Conservation (phyloP, 345 rosid genomes). For the Theobroma cacao region DNA sequence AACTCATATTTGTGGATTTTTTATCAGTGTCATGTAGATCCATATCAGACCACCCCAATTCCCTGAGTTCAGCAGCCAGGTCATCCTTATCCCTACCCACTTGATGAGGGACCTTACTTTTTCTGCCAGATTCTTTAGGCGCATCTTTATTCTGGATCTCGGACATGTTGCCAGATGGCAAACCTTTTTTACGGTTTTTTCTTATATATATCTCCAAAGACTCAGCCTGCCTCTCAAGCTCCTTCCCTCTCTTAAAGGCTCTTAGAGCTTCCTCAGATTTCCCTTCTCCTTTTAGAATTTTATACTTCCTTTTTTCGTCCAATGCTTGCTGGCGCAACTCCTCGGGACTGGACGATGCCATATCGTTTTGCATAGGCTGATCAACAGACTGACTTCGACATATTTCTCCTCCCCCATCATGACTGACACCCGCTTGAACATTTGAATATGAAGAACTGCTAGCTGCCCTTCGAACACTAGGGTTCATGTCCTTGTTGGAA, state of each 20-base stretch:
- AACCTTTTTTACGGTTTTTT: slow-evolving; percentile 50
- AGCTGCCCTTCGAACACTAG: slow-evolving; percentile 34
- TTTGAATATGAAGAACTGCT: slow-evolving; percentile 38
- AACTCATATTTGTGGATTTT: slow-evolving; percentile 42
- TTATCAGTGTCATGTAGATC: slow-evolving; percentile 52
- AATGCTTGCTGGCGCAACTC: slow-evolving; percentile 69
- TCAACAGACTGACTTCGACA: slow-evolving; percentile 26
- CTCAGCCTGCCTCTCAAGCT: slow-evolving; percentile 87
- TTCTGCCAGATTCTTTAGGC: slow-evolving; percentile 41
- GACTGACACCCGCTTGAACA: slow-evolving; percentile 27
- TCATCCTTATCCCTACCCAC: slow-evolving; percentile 51
- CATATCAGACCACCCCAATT: slow-evolving; percentile 80
- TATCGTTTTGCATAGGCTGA: slow-evolving; percentile 26
- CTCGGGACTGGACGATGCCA: slow-evolving; percentile 48
- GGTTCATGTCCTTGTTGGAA: slow-evolving; percentile 24
- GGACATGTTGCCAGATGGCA: slow-evolving; percentile 28
- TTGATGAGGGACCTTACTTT: slow-evolving; percentile 34
- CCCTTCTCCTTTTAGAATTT: slow-evolving; percentile 70
- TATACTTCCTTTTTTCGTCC: slow-evolving; percentile 73
- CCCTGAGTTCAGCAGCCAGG: slow-evolving; percentile 66
- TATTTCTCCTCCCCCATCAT: slow-evolving; percentile 28
- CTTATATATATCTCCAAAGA: slow-evolving; percentile 62
- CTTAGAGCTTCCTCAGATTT: slow-evolving; percentile 81
- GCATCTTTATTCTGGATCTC: slow-evolving; percentile 43
- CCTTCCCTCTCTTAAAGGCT: slow-evolving; percentile 92